Percentiles rank a stretch among this genome's conserved stretches.
Conservation (phyloP, 495 filamentous ascomycete genomes). For the Astrothelium macrocarpum region DNA sequence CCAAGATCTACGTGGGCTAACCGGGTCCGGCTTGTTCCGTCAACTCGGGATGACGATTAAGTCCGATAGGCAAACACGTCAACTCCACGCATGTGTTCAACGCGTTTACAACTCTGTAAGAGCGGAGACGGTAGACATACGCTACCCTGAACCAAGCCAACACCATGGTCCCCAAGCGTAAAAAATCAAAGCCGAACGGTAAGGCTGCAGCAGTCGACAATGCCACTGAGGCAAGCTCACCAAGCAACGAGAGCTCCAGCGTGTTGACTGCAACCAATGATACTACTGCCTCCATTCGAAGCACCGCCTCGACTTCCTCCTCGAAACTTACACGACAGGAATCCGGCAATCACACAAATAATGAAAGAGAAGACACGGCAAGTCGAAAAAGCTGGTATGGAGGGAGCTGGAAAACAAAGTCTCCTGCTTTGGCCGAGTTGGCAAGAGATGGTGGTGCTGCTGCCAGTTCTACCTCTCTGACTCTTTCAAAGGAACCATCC, state of each 20-base stretch:
- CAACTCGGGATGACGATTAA: too few relatives aligned
- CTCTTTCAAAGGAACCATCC: not conserved
- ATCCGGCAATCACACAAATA: not conserved
- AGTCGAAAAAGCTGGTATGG: not conserved
- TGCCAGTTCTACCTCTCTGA: not conserved
- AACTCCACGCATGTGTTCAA: too few relatives aligned
- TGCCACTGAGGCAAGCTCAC: not conserved
- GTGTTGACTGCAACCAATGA: not conserved
- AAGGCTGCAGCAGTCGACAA: constrained; percentile 15
- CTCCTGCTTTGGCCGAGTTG: not conserved
- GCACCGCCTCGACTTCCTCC: not conserved
- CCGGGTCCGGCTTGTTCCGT: too few relatives aligned
- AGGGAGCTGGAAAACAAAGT: not conserved
- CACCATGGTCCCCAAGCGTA: constrained; percentile 25
- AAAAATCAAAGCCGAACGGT: constrained; percentile 31
- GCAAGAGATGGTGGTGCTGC: not conserved
- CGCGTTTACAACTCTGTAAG: too few relatives aligned
- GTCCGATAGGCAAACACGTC: too few relatives aligned
- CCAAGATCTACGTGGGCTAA: too few relatives aligned
- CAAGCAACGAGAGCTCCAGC: not conserved
- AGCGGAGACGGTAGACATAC: not conserved
- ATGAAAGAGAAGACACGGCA: not conserved
- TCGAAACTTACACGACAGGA: not conserved
- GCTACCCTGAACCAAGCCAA: too few relatives aligned
- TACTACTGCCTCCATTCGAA: not conserved